Base-by-base conservation (phyloP, 139 green algal species). In the Tetradesmus lagerheimii region DNA sequence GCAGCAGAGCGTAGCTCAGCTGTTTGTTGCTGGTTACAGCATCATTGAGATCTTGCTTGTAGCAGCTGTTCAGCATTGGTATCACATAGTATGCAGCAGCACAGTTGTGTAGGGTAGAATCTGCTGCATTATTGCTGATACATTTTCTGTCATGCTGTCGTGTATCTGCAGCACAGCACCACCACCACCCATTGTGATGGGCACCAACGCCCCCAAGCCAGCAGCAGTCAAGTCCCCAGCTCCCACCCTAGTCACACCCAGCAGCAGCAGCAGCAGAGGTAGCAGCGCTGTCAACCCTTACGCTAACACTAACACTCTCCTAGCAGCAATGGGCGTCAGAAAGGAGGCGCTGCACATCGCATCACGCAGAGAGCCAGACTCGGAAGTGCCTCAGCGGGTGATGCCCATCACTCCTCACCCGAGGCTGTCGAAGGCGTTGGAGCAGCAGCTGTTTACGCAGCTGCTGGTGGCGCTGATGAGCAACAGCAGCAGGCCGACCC, bases 301-400 rank as follows among this genome's bases (percentile, higher is more conserved):
- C 34, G 14, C 53, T 1, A 57, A 87, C n/a, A 31, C 80, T 45
- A 47, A 86, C 57, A 79, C 37, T 2, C 82, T 87, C 25, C 57
- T 87, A 25, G 82, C 82, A 62, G 82, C 82, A 23, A 87, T 87
- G 82, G 82, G 82, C 20, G 57, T 74, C 18, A 27, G 82, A 2
- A 87, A 87, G 25, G 82, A 87, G 35, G 53, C 82, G 9, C 3
- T 87, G 35, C 37, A 62, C 62, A n/a, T 87, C 12, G 82, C 82
- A 2, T 31, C 20, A 16, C 35, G 4, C 11, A 45, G 23, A 37
- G 23, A 84, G 78, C 41, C 27, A 31, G 76, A 82, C 12, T 45
- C 20, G 16, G 64, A 62, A 9, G 82, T 88, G 29, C 83, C 83
- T 14, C 83, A 88, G 64, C 29, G 83, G 37, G 83, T 88, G 20